Base-by-base conservation (phyloP, 257 asterid genomes). In the Henckelia pumila region DNA sequence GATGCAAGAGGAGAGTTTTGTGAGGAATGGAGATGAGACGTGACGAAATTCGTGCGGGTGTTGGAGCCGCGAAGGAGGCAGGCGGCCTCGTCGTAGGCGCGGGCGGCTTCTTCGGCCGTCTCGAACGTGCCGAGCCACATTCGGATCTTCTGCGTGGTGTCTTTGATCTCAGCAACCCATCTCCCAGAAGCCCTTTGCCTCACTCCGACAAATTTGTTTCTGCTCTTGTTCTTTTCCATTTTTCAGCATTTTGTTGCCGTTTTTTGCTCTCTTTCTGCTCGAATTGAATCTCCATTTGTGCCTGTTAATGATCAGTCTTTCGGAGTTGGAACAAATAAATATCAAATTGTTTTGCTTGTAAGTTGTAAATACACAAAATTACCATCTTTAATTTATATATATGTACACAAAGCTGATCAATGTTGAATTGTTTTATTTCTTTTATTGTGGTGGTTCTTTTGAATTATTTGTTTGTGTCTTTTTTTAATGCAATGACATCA, bases 131-230 rank as follows among this genome's bases (percentile, higher is more conserved):
- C 95, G 7, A 87, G 88, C 91, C 91, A 87, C 91, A 87, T 83
- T 73, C 95, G 64, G 44, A 87, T 85, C 71, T 85, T 87, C 70
- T 85, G 85, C 2, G 88, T 87, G 6, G 88, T 83, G 80, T 83
- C 95, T 66, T 87, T 85, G 59, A 87, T 87, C 85, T 87, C 91
- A 2, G 91, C 91, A 8, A 83, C 91, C 91, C 91, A 87, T 55
- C 88, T 79, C 44, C 95, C 95, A 0, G 95, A 87, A 24, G 95
- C 82, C 78, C 95, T 81, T 37, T 87, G 95, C 69, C 92, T 76
- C 23, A 83, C 89, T 10, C 95, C 91, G 3, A 87, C 76, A 56
- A 71, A 87, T 63, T 83, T 80, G 64, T 33, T 72, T 59, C 25
- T 76, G 67, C 69, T 77, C 26, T 68, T 74, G 71, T 59, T 81